Evolutionary conservation across 2,329 filamentous ascomycete species (phyloP), one percentile per base, ranked within the genome.

Genomic region (Aurifilum marmelostoma): DNA sequence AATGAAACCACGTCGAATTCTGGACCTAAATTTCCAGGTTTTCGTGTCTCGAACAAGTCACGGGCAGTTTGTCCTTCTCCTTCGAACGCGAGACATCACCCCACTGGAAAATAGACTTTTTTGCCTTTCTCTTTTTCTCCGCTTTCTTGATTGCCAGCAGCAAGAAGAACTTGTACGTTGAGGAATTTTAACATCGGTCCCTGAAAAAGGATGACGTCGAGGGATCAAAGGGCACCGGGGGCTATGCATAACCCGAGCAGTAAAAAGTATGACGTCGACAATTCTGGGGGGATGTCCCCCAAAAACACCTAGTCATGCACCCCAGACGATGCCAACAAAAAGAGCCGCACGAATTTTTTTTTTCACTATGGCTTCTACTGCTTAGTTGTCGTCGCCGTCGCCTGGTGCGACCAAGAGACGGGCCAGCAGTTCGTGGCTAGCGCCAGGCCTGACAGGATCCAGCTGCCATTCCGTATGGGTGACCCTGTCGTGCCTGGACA

Each of bases 251-350:
- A 47, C 18, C 41, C 41, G 41, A 47, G 12, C n/a, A 34, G 5
- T 18, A 54, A 9, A 27, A 32, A 32, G 52, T 56, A 56, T 56
- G 52, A 56, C 52, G 52, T 56, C 52, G 52, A 56, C 24, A 56
- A 0, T 29, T 11, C 18, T 0, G 27, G 52, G 32, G 52, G 14
- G 12, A 8, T 0, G 12, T 3, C 0, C 52, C 24, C 27, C 12
- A 29, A n/a, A 6, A 21, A 29, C 27, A 18, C 27, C 16, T 18
- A 29, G 24, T 18, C 52, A 56, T 56, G 52, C 52, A 56, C 52
- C 52, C 52, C 52, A 56, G 52, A 29, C 14, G 12, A 29, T 56
- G 14, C 52, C 32, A 56, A 16, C 52, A 56, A 5, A 56, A 56
- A 56, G 52, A 56, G 52, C 52, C 52, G 52, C 52, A 56, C 24